phyloP scores from a whole-genome alignment of 2,329 filamentous ascomycete genomes.

The Diaporthe aspalathi region DNA sequence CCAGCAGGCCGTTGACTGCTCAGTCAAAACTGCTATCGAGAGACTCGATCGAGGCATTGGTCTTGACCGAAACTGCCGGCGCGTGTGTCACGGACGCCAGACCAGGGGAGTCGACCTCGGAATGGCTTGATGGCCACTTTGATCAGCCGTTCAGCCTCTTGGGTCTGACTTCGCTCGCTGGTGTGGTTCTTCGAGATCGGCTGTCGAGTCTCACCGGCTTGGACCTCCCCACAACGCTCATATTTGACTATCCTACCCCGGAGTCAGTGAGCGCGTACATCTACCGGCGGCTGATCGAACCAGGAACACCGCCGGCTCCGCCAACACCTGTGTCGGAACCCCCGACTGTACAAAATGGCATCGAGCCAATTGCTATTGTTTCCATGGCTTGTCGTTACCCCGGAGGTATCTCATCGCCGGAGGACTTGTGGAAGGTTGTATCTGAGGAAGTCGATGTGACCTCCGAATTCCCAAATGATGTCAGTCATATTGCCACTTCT shows the following conservation, averaged over 20 bases:
- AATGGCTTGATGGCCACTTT: neutral
- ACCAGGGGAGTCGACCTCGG: neutral
- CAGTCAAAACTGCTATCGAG: neutral
- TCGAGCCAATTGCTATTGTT: constrained; percentile 26
- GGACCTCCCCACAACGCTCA: constrained; percentile 6
- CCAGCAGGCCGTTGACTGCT: constrained; percentile 6
- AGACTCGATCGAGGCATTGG: constrained; percentile 11
- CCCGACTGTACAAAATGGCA: neutral
- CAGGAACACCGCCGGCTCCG: neutral
- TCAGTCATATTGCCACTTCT: neutral
- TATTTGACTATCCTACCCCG: constrained; percentile 23
- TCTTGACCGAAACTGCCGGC: neutral
- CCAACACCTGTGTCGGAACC: neutral
- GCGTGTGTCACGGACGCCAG: neutral
- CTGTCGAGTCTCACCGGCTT: constrained; percentile 20
- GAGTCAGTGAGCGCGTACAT: constrained; percentile 13
- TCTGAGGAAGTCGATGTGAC: constrained; percentile 20
- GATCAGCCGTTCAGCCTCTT: neutral
- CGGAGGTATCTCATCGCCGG: constrained; percentile 25
- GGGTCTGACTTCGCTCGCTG: constrained; percentile 9
- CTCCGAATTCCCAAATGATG: constrained; percentile 27
- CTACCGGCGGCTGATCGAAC: neutral
- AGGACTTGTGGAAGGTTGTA: constrained; percentile 25
- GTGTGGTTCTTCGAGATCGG: constrained; percentile 20
- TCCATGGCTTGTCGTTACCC: constrained; percentile 33